Evolutionary conservation across 345 rosid genomes (phyloP), one percentile per base, ranked within the genome.

Genomic region (Bruguiera parviflora): DNA sequence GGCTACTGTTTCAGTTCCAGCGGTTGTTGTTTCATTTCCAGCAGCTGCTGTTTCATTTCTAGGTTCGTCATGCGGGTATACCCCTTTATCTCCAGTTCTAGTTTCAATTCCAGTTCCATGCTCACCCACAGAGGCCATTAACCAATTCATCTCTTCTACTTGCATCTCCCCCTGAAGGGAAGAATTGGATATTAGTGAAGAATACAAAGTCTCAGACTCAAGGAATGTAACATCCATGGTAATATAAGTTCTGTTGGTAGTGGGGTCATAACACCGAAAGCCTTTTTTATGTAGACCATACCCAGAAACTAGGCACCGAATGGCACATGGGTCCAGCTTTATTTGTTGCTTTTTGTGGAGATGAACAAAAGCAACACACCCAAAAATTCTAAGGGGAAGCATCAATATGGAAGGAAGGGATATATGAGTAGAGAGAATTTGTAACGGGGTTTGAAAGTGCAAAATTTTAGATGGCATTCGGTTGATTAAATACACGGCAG

Each of bases 61-160:
- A 15, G 1, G 5, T 57, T 57, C 29, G 61, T 57, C 8, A 22
- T 57, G 6, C 27, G 0, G 5, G 11, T 19, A 7, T 21, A 22
- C 8, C 25, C 4, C 25, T 57, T 4, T 57, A 57, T 57, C 8
- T 57, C 29, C 18, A 57, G 15, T 57, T 57, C 10, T 31, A 31
- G 32, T 5, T 31, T 31, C 5, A 31, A 0, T 5, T 31, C 0
- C 0, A 31, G 0, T 31, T 31, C 6, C 0, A 57, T 57, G n/a
- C 9, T 49, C 2, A 16, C 53, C 53, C n/a, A 49, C 0, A 0
- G 9, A 7, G 0, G 29, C 31, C 31, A 57, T 57, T 21, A 21
- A 57, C 28, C 61, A 57, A 57, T 57, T 57, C 16, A 21, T 21
- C 61, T 7, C 61, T 57, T 57, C 29, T 57, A 57, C 29, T 57